Conservation (phyloP, 2,329 filamentous ascomycete genomes). For the Colletotrichum musicola region DNA sequence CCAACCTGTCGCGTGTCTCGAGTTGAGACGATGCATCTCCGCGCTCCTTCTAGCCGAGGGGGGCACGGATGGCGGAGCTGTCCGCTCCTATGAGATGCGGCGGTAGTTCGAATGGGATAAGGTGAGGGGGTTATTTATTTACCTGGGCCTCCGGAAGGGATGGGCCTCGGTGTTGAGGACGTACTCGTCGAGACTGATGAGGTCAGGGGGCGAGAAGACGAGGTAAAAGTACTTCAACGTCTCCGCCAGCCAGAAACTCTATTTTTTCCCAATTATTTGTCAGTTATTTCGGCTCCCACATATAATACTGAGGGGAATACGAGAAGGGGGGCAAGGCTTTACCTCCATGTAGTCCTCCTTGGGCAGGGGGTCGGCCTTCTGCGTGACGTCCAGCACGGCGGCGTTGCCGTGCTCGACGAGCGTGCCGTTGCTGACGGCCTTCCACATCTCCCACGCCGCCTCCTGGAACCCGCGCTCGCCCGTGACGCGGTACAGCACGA, state of each 20-base stretch:
- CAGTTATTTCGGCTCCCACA: background rate
- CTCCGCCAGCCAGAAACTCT: slow-evolving; percentile 81
- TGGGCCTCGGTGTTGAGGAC: slow-evolving; percentile 71
- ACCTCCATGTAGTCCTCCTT: slow-evolving; percentile 57
- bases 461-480: slow-evolving; percentile 61
- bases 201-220: slow-evolving; percentile 73
- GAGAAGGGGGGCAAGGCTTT: background rate
- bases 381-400: slow-evolving; percentile 64
- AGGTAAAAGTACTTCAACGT: slow-evolving; percentile 83
- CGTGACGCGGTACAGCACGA: slow-evolving; percentile 66
- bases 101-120: too few species aligned
- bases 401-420: slow-evolving; percentile 62
- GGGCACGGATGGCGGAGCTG: background rate
- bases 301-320: too few species aligned
- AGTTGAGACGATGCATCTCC: background rate
- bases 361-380: slow-evolving; percentile 55
- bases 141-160: slow-evolving; percentile 48
- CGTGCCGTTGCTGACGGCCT: slow-evolving; percentile 60
- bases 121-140: background rate
- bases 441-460: slow-evolving; percentile 66
- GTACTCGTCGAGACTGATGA: slow-evolving; percentile 76
- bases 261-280: background rate
- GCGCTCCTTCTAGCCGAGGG: too few species aligned
- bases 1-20: background rate
- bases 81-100: background rate